phyloP scores from a whole-genome alignment of 495 filamentous ascomycete species.

The Terfezia boudieri region DNA sequence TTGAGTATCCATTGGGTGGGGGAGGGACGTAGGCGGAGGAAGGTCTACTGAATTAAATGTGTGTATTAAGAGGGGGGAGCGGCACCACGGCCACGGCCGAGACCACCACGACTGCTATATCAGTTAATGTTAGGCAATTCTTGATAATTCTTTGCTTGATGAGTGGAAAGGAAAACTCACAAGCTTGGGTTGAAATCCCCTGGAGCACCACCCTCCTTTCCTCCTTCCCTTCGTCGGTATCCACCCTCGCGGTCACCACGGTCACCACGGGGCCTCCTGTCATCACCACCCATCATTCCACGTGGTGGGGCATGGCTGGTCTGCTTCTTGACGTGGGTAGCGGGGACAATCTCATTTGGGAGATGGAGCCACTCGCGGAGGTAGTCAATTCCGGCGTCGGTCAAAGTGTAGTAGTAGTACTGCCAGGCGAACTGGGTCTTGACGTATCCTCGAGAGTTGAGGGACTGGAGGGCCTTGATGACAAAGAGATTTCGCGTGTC shows the following conservation, averaged over 20 bases:
- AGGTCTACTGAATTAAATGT: neutral
- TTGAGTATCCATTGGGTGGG: neutral
- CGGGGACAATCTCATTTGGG: conserved; percentile 95
- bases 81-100: conserved; percentile 71
- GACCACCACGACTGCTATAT: conserved; percentile 52
- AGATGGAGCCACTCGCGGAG: conserved; percentile 99
- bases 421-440: conserved; percentile 99
- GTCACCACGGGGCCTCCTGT: conserved; percentile 46
- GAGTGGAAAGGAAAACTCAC: conserved; percentile 24
- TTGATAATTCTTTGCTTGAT: no score
- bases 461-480: conserved; percentile 94
- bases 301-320: conserved; percentile 93
- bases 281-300: conserved; percentile 93
- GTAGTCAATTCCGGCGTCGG: conserved; percentile 98
- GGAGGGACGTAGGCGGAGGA: neutral
- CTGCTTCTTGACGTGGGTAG: conserved; percentile 99
- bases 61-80: conserved; percentile 40
- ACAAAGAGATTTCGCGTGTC: conserved; percentile 98
- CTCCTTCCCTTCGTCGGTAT: conserved; percentile 60
- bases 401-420: conserved; percentile 99
- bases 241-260: conserved; percentile 48
- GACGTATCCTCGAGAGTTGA: conserved; percentile 90
- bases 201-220: conserved; percentile 87
- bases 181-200: conserved; percentile 90
- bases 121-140: neutral